Evolutionary conservation across 1,284 basidiomycete species (phyloP), one percentile per base, ranked within the genome.

Genomic region (Ustanciosporium gigantosporum): DNA sequence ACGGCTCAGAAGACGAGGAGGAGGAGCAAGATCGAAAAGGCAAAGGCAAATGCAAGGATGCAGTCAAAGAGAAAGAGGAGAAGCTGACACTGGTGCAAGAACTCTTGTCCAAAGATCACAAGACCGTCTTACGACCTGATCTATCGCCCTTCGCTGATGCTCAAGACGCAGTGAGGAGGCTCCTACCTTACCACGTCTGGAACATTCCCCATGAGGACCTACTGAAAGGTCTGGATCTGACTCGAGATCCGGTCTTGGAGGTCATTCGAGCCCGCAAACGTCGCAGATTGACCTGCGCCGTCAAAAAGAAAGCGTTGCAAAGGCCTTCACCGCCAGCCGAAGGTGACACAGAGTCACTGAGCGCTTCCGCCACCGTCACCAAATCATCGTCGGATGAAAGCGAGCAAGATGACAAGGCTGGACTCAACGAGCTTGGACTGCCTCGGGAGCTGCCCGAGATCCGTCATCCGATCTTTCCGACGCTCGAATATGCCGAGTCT

Each of bases 111-210:
- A 11, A 23, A 21, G 67, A 75, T 37, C 73, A 76, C 31, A 46
- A 35, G 13, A 47, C 60, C 5, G 62, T 64, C 11, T 60, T 74
- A 20, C 47, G 40, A 9, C 71, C 74, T 3, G 68, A 69, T 32
- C 41, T 67, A 16, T 68, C 66, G n/a, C 45, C 71, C 3, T 76
- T 76, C 41, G 21, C 36, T 5, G 53, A 50, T 21, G 64, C 66
- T 6, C 37, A 51, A 19, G 74, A 76, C 34, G 68, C 70, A 2
- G 58, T 75, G 19, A 50, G 37, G 4, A 42, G 74, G 4, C 51
- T 76, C 8, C 39, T 76, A 22, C 74, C 74, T 2, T 76, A 70
- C 36, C 74, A 76, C 27, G 70, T 76, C 25, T 76, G 64, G 64
- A 64, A 74, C 48, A 62, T 73, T 2, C 65, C 70, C 4, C 67